phyloP scores from a whole-genome alignment of 306 rosid species.

The Pyrus betulifolia region DNA sequence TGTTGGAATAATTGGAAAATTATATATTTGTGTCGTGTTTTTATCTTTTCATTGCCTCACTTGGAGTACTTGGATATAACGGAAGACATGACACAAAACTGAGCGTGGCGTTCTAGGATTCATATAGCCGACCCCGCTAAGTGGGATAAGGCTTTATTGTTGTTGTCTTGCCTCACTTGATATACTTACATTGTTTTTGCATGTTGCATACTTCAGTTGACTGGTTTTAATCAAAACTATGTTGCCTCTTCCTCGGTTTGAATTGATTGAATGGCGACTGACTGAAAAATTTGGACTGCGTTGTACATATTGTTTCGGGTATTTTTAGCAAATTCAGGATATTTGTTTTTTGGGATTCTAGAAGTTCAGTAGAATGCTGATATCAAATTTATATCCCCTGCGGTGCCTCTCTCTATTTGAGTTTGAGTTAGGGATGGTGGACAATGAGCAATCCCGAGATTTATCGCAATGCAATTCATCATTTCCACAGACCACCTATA shows the following conservation, averaged over 20 bases:
- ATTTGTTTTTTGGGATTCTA: background rate
- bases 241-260: background rate
- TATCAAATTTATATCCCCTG: background rate
- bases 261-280: background rate
- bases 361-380: background rate
- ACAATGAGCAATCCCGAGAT: background rate
- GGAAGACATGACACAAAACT: no score
- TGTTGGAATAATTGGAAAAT: background rate
- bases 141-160: no score
- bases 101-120: no score
- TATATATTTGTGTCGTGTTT: background rate
- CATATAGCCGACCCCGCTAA: fast-evolving
- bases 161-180: background rate
- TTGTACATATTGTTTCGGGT: background rate
- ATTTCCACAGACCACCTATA: background rate
- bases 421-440: background rate
- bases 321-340: background rate
- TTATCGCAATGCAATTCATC: background rate
- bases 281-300: background rate
- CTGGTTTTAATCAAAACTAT: background rate
- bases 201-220: background rate
- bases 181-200: background rate
- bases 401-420: background rate
- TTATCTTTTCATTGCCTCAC: background rate
- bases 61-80: no score